Percentiles rank a stretch among this genome's conserved stretches.
phyloP scores from a whole-genome alignment of 495 filamentous ascomycete genomes.

The Podospora tetraspora region DNA sequence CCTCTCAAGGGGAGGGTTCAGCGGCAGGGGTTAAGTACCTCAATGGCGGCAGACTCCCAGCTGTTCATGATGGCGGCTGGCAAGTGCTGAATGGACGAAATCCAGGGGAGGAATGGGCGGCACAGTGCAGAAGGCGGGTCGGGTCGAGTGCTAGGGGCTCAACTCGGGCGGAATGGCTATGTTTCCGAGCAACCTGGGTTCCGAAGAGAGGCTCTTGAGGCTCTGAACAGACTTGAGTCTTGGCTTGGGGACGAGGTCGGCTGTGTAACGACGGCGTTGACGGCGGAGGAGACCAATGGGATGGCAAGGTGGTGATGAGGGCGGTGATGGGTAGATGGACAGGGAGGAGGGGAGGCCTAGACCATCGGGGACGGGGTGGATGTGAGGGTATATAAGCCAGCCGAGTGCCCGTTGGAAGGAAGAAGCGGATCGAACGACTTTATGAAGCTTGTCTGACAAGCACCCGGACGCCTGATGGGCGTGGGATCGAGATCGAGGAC shows the following conservation, averaged over 20 bases:
- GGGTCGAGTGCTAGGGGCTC: not conserved
- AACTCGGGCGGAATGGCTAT: not conserved
- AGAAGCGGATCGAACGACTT: not conserved
- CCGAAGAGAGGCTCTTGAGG: not conserved
- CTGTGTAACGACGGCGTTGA: constrained; percentile 15
- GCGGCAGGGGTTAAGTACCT: constrained; percentile 11
- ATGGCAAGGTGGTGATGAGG: not conserved
- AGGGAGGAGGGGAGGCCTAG: not conserved
- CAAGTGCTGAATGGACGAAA: not conserved
- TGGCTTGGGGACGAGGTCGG: constrained; percentile 3
- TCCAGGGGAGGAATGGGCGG: not conserved
- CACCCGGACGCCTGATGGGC: not conserved
- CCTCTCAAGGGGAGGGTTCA: not conserved
- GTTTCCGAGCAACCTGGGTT: not conserved
- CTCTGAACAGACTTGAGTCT: not conserved
- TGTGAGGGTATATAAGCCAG: constrained; percentile 6
- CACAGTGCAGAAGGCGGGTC: constrained; percentile 1
- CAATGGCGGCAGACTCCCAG: constrained; percentile 24
- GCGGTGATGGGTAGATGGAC: not conserved
- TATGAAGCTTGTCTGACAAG: constrained; percentile 11
- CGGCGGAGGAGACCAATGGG: constrained; percentile 1
- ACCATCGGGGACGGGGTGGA: not conserved
- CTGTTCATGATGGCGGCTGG: constrained; percentile 18
- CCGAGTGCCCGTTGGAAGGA: not conserved
- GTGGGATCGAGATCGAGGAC: constrained; percentile 10